phyloP scores from a whole-genome alignment of 805 yeast genomes.

The Starmerella floris region DNA sequence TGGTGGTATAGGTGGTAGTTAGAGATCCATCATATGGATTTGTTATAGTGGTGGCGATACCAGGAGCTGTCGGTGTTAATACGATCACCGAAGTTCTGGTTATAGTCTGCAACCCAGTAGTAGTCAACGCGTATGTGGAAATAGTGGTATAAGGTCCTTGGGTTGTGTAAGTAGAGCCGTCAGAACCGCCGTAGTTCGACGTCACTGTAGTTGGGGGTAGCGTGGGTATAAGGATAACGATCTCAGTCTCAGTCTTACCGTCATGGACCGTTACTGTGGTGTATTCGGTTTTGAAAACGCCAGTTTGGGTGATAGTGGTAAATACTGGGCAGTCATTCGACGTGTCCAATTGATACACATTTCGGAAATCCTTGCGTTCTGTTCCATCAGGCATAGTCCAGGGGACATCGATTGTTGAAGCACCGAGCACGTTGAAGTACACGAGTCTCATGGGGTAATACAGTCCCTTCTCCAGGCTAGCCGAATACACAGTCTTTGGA shows the following conservation, averaged over 20 bases:
- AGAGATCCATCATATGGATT: background rate
- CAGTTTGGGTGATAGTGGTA: slow-evolving; percentile 3
- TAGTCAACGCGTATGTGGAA: background rate
- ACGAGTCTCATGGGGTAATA: slow-evolving; percentile 6
- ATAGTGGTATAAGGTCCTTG: background rate
- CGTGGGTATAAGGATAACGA: slow-evolving; percentile 4
- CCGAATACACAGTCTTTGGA: background rate
- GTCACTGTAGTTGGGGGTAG: slow-evolving; percentile 2
- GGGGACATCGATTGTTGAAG: background rate
- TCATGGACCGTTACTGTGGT: background rate
- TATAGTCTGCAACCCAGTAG: background rate
- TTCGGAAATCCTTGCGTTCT: background rate
- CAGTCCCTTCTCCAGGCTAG: background rate
- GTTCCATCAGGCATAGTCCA: slow-evolving; percentile 4
- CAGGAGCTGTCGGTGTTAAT: background rate
- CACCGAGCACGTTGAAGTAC: slow-evolving; percentile 3
- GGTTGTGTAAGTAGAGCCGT: background rate
- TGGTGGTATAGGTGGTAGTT: slow-evolving; percentile 1
- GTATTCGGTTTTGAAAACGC: slow-evolving; percentile 1
- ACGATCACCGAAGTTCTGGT: background rate
- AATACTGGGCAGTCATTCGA: slow-evolving; percentile 2
- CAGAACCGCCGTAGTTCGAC: background rate
- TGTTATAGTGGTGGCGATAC: background rate
- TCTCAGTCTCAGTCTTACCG: background rate
- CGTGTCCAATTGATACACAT: slow-evolving; percentile 6